These are phyloP conservation scores for Alternaria ventricosa DNA, from an alignment of 2,329 filamentous ascomycete genomes.

Conservation along the genomic window DNA sequence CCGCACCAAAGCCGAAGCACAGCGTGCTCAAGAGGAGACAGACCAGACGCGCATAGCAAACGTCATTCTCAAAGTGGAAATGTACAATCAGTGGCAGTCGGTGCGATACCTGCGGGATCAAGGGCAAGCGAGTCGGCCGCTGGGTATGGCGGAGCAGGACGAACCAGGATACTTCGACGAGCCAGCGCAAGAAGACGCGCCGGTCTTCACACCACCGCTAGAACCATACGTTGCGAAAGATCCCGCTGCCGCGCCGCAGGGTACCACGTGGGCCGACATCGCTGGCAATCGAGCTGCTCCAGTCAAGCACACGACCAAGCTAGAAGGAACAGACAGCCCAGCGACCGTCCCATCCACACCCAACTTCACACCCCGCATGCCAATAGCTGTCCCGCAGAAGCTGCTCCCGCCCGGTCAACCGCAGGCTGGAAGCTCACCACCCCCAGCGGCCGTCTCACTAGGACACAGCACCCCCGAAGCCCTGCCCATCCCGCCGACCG, in stretches of 20 bases:
- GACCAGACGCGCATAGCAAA: slow-evolving; percentile 16
- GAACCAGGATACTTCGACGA: background rate
- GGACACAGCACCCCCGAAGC: background rate
- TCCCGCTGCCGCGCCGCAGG: background rate
- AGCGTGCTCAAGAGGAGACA: slow-evolving; percentile 11
- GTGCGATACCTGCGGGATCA: slow-evolving; percentile 10
- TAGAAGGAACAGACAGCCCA: background rate
- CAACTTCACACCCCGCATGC: background rate
- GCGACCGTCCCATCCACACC: background rate
- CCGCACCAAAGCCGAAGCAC: slow-evolving; percentile 10
- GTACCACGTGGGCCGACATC: slow-evolving; percentile 15
- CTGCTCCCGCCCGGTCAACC: background rate
- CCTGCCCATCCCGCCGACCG: background rate
- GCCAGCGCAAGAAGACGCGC: background rate
- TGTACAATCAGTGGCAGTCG: slow-evolving; percentile 20
- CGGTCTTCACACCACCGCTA: background rate
- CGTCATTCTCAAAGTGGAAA: slow-evolving; percentile 22
- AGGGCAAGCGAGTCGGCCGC: background rate
- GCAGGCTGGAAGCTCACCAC: background rate
- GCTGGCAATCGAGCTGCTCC: slow-evolving; percentile 1
- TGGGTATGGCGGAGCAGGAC: background rate
- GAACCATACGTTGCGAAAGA: background rate
- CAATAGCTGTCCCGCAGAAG: background rate
- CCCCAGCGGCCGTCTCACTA: background rate
- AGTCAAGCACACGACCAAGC: background rate